A percentile compares a stretch with the other conserved stretches of the same genome.
Evolutionary conservation across 176 grass and related monocot species (phyloP).

Genomic region (Zea luxurians): DNA sequence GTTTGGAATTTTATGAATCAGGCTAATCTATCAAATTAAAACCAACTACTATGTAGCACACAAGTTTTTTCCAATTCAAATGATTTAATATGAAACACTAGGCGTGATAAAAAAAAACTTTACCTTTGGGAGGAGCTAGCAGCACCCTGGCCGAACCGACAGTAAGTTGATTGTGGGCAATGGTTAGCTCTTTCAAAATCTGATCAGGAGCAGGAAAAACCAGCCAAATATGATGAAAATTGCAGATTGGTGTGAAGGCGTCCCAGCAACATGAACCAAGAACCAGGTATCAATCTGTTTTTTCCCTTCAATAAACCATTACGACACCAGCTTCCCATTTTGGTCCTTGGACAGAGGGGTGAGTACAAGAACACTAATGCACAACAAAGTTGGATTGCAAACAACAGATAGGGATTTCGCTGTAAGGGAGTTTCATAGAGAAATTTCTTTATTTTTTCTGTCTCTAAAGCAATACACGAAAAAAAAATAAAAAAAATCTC

Average conservation of each 20-base stretch:
- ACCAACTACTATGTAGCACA: constrained; percentile 3
- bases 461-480: constrained; percentile 4
- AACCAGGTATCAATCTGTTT: constrained; percentile 26
- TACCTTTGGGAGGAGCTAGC: constrained; percentile 11
- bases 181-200: constrained; percentile 4
- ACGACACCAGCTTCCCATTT: constrained; percentile 32
- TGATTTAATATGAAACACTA: constrained; percentile 7
- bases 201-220: constrained; percentile 15
- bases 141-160: not conserved
- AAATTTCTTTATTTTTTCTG: not conserved
- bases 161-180: not conserved
- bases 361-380: constrained; percentile 14
- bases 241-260: constrained; percentile 39
- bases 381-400: constrained; percentile 8
- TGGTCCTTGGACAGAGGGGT: constrained; percentile 3
- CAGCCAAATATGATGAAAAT: constrained; percentile 24
- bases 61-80: not conserved
- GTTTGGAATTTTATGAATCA: not conserved
- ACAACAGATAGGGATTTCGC: constrained; percentile 24
- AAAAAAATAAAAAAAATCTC: constrained; percentile 14
- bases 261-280: constrained; percentile 36
- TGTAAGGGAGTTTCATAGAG: not conserved
- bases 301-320: constrained; percentile 40
- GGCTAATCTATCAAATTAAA: constrained; percentile 7
- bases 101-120: constrained; percentile 1